Evolutionary conservation across 805 yeast genomes (phyloP).

Genomic region (Saccharomycopsis sp.): DNA sequence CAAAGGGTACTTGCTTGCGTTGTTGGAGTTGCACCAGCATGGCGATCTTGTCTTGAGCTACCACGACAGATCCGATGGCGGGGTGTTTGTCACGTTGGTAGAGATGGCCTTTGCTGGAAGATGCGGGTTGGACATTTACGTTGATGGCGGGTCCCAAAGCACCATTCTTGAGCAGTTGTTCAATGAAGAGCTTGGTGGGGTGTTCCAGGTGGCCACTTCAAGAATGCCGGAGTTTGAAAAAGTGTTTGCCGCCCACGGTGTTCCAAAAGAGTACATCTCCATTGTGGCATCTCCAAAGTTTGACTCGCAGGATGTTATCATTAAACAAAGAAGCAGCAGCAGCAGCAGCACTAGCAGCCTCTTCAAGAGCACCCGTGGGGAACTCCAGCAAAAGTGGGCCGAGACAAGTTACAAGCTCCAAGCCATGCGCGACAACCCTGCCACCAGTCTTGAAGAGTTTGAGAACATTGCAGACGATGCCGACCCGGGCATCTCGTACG

Average conservation of each 20-base stretch:
- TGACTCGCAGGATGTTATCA: constrained; percentile 28
- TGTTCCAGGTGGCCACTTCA: constrained; percentile 66
- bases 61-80: constrained; percentile 97
- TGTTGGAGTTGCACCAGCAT: constrained; percentile 67
- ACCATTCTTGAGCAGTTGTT: constrained; percentile 54
- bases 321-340: constrained; percentile 40
- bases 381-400: constrained; percentile 77
- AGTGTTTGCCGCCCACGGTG: constrained; percentile 49
- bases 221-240: constrained; percentile 47
- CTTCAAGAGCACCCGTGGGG: constrained; percentile 47
- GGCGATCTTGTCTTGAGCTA: constrained; percentile 63
- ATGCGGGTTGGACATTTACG: constrained; percentile 59
- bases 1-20: constrained; percentile 60
- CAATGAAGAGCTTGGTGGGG: constrained; percentile 93
- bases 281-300: constrained; percentile 65
- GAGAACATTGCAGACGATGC: constrained; percentile 62
- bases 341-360: constrained; percentile 38
- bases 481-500: constrained; percentile 85
- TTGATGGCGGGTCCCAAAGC: constrained; percentile 31
- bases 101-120: constrained; percentile 98
- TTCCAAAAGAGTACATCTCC: constrained; percentile 44
- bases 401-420: constrained; percentile 86
- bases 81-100: constrained; percentile 69
- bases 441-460: constrained; percentile 79
- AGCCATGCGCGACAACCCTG: constrained; percentile 89